These are phyloP conservation scores for Prillingera fragicola DNA, from an alignment of 1,284 basidiomycete species.

Conservation along the genomic window DNA sequence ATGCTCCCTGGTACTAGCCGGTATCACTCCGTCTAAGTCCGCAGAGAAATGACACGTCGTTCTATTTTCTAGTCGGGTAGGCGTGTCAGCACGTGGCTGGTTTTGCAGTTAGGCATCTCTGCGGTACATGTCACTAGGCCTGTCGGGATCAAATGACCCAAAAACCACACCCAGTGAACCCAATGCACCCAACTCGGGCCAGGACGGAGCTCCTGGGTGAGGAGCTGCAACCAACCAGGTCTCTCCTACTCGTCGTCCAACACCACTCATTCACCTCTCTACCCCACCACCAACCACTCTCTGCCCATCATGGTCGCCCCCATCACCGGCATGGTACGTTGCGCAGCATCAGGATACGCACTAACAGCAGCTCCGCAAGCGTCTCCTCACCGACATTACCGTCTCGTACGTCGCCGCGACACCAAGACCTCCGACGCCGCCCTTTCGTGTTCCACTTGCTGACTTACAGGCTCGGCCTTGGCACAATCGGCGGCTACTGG, in stretches of 20 bases:
- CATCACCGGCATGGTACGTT: conserved; percentile 21
- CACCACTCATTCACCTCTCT: conserved; percentile 7
- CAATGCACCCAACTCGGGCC: neutral
- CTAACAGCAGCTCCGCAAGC: conserved; percentile 9
- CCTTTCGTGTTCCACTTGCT: neutral
- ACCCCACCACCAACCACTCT: neutral
- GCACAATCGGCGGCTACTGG: conserved; percentile 12
- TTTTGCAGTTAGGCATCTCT: neutral
- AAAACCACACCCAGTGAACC: neutral
- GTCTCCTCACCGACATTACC: conserved; percentile 12
- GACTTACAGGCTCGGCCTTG: conserved; percentile 13
- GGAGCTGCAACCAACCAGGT: neutral
- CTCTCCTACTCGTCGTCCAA: neutral
- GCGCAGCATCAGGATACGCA: neutral
- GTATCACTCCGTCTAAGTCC: neutral
- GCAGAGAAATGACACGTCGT: neutral
- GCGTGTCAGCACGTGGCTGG: no score
- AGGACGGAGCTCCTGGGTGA: no score
- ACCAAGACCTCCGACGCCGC: neutral
- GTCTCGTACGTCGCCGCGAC: conserved; percentile 4
- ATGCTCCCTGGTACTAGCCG: neutral
- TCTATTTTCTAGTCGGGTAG: no score
- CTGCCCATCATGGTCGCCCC: conserved; percentile 11
- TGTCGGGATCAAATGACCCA: neutral
- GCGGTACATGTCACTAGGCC: neutral